A percentile compares a stretch with the other conserved stretches of the same genome.
These are phyloP conservation scores for Naganishia vishniacii DNA, from an alignment of 768 basidiomycete genomes.

Conservation along the genomic window DNA sequence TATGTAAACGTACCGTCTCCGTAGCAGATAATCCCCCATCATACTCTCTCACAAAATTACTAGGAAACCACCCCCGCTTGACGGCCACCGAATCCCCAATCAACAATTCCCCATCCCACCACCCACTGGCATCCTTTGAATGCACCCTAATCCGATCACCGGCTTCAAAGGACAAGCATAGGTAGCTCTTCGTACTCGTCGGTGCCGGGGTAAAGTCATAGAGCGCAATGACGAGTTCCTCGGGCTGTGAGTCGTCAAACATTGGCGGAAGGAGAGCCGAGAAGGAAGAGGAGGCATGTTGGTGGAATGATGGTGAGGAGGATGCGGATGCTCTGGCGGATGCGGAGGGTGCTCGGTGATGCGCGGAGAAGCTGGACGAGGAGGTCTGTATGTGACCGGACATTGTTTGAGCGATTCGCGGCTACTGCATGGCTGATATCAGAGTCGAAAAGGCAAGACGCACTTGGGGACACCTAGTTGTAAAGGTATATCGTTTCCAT, in stretches of 20 bases:
- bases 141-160: slow-evolving; percentile 89
- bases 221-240: slow-evolving; percentile 79
- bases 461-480: no score
- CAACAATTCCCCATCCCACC: slow-evolving; percentile 93
- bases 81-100: slow-evolving; percentile 29
- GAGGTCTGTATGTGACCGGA: no score
- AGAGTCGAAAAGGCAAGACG: no score
- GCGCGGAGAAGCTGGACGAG: no score
- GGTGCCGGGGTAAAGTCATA: slow-evolving; percentile 71
- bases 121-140: slow-evolving; percentile 78
- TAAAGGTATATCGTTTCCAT: no score
- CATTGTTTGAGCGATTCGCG: no score
- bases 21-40: slow-evolving; percentile 18
- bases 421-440: no score
- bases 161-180: slow-evolving; percentile 79
- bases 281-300: slow-evolving; percentile 15
- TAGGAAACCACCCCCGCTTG: slow-evolving; percentile 92
- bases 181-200: slow-evolving; percentile 60
- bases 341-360: no score
- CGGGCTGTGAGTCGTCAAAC: slow-evolving; percentile 23
- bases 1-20: slow-evolving; percentile 19
- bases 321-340: no score
- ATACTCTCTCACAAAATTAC: slow-evolving; percentile 64
- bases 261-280: slow-evolving; percentile 23
- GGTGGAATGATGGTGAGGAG: not conserved